Base-by-base conservation (phyloP, 2,329 filamentous ascomycete species). In the Biscogniauxia sp. region DNA sequence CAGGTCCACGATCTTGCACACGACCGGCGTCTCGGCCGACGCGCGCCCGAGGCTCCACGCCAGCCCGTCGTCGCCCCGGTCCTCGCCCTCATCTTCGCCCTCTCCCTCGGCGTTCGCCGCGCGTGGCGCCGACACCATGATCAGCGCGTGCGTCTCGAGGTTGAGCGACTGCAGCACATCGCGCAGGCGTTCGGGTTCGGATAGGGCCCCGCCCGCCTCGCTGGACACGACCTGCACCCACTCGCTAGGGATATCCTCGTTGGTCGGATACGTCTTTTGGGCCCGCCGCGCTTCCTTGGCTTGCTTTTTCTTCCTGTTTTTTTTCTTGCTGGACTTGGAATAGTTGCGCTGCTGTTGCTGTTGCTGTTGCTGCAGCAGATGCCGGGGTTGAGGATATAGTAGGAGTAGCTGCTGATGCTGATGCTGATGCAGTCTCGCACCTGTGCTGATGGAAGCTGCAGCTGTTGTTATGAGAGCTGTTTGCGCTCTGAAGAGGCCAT, bases 1-100 rank as follows among this genome's bases (percentile, higher is more conserved):
- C 67, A 87, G 88, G 73, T 86, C 81, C 28, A 91, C 73, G 53
- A 96, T 79, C 68, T 87, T 88, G 81, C 92, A 96, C 37, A 93
- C 81, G 37, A 93, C 81, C 1, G 91, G 87, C 15, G 61, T 61
- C 15, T 5, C 56, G 20, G 64, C 59, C 3, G 58, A 57, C 50
- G 28, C 8, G 9, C 45, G 25, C 57, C 26, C 50, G 9, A 58
- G 71, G 77, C 55, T 67, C 64, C 5, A 45, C 76, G 76, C 23
- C 73, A 72, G 19, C n/a, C 19, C 26, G 5, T 86, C 75, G 8
- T 70, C 65, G 5, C 25, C 9, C 6, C 28, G 17, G 8, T 70
- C 65, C 5, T 62, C 62, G 4, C 78, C 25, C 9, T 9, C 28
- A 13, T 54, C 45, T 20, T 15, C 19, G 23, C 32, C 58, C 15